Evolutionary conservation across 2,329 filamentous ascomycete genomes (phyloP), one percentile per base, ranked within the genome.

Genomic region (Hypoxylon rubiginosum): DNA sequence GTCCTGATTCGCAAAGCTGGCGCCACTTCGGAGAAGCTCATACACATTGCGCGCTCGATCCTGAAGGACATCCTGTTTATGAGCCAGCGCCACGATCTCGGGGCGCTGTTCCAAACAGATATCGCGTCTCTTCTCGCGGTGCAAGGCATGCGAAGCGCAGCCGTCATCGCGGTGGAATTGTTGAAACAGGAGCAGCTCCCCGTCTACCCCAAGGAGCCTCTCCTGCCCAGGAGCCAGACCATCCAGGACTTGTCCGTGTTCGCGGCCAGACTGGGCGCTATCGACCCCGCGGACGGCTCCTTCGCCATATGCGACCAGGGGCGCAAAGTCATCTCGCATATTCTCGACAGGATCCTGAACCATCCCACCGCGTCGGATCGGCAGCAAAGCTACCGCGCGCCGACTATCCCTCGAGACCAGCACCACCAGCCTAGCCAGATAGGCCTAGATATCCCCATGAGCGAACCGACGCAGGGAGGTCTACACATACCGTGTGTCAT

Each of bases 171-270:
- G 15, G 74, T 78, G 26, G 78, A 79, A 64, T 63, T 79, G 50
- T 66, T 79, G 30, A 76, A 77, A 58, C 77, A 79, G 65, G 77
- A 79, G 55, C 75, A 77, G 62, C 71, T 74, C 4, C 73, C 74
- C n/a, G 74, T 74, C 15, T 75, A 77, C 54, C 77, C 76, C 7
- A 74, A 72, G 63, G 69, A 74, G n/a, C 75, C 76, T n/a, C 67
- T 76, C 41, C 58, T 79, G 19, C 76, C 76, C 15, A 72, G 77
- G 24, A 79, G 77, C 57, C 74, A 76, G 53, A 79, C 78, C 4
- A 79, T 79, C 19, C 77, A 79, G 63, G 75, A 79, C 54, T 66
- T 79, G 13, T 74, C 78, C 13, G 75, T 79, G 4, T 79, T 79
- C 46, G 78, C 77, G 11, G 72, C 76, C 21, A 59, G 75, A n/a